Evolutionary conservation across 2,329 filamentous ascomycete genomes (phyloP).

Genomic region (Aaosphaeria arxii): DNA sequence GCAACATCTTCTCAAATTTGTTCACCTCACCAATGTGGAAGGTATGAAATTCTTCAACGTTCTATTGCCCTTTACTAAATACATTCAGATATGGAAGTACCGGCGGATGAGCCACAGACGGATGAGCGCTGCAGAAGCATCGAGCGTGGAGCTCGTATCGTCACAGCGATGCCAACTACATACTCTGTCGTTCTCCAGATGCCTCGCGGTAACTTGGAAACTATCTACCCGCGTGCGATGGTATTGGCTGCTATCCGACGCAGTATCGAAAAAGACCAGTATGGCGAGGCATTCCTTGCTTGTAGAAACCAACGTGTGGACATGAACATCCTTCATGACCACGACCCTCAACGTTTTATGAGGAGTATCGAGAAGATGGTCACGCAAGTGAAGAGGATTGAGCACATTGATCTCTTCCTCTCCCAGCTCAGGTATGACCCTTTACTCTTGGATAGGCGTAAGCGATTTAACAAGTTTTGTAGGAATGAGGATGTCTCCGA

Average conservation of each 20-base stretch:
- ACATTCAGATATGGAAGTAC: slow-evolving; percentile 71
- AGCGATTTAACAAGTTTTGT: slow-evolving; percentile 6
- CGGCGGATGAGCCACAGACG: slow-evolving; percentile 81
- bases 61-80: not conserved
- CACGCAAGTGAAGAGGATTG: slow-evolving; percentile 75
- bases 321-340: slow-evolving; percentile 95
- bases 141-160: slow-evolving; percentile 80
- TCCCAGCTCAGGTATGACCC: slow-evolving; percentile 70
- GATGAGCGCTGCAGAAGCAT: slow-evolving; percentile 92
- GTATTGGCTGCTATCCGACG: slow-evolving; percentile 86
- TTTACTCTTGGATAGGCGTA: not conserved
- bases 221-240: slow-evolving; percentile 87
- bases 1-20: slow-evolving; percentile 89
- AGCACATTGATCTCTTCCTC: slow-evolving; percentile 86
- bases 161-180: slow-evolving; percentile 84
- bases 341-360: slow-evolving; percentile 84
- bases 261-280: slow-evolving; percentile 76
- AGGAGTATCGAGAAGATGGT: slow-evolving; percentile 72
- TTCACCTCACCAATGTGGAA: slow-evolving; percentile 68
- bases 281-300: slow-evolving; percentile 77
- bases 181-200: slow-evolving; percentile 89
- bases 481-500: slow-evolving; percentile 87
- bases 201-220: slow-evolving; percentile 93
- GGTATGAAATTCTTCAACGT: slow-evolving; percentile 46
- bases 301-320: slow-evolving; percentile 93